Evolutionary conservation across 441 rosid genomes (phyloP), one percentile per base, ranked within the genome.

Genomic region (Hura crepitans): DNA sequence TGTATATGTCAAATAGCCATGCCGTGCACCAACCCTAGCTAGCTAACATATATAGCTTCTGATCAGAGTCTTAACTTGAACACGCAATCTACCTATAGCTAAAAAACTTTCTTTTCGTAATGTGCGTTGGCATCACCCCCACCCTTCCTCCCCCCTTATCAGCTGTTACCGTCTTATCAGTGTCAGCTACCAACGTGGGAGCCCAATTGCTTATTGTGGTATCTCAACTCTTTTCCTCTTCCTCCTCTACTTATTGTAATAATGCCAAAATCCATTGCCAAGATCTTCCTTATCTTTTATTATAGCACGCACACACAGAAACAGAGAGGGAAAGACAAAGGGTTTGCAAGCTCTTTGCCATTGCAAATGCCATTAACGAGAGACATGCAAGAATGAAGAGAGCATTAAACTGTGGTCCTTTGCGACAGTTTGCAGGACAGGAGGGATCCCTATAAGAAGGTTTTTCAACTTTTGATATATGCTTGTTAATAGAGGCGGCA

Each of bases 361-460:
- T 33, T 33, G 8, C 8, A 37, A 37, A 37, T 37, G 42, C n/a
- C n/a, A n/a, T n/a, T n/a, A n/a, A n/a, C n/a, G n/a, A n/a, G n/a
- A n/a, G n/a, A n/a, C n/a, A n/a, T n/a, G n/a, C n/a, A n/a, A n/a
- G n/a, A n/a, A 37, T 5, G 42, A 37, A 37, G 3, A 4, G 42
- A 37, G 42, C 7, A 37, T 37, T 37, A 37, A 37, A 37, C 8
- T 37, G 46, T 42, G 46, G 46, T 42, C 14, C 46, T 42, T 42
- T 42, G 46, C 3, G 46, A 42, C 46, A 11, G 42, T 37, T 37
- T 42, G 13, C 20, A 64, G 39, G 37, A 5, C 9, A 70, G 80
- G 75, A 81, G 83, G 76, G 87, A 84, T 75, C 75, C 86, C 78
- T 51, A 49, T 27, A 75, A 63, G 31, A 46, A 33, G 73, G 65